Evolutionary conservation across 73 alveolate species (phyloP).

Genomic region (Paramecium primaurelia): DNA sequence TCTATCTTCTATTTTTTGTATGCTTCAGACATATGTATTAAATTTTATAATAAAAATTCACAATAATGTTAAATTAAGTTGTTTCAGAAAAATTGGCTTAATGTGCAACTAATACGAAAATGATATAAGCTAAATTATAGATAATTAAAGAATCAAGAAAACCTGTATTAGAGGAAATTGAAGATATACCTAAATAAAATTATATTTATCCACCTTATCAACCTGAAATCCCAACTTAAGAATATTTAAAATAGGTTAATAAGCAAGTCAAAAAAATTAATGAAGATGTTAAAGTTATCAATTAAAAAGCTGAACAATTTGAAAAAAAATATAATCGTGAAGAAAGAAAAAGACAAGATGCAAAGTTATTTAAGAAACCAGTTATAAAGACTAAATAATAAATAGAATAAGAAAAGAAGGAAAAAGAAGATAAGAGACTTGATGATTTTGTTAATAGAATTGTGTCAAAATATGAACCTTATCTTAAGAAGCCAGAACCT

Average conservation of each 20-base stretch:
- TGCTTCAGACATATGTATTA: background rate
- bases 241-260: background rate
- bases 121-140: background rate
- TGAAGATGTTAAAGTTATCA: background rate
- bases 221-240: background rate
- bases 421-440: conserved; percentile 27
- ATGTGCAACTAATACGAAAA: background rate
- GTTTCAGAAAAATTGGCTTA: background rate
- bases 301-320: background rate
- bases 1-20: background rate
- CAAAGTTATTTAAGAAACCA: background rate
- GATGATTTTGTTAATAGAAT: conserved; percentile 1
- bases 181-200: background rate
- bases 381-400: background rate
- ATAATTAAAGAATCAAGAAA: background rate
- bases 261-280: background rate
- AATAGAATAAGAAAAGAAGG: background rate
- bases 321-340: background rate
- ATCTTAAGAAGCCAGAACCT: conserved; percentile 1
- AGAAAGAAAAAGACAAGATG: background rate
- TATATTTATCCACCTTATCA: background rate
- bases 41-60: background rate
- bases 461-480: background rate
- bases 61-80: background rate
- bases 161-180: background rate